Evolutionary conservation across 352 stramenopile genomes (phyloP).

Genomic region (Thraustochytrium sp.): DNA sequence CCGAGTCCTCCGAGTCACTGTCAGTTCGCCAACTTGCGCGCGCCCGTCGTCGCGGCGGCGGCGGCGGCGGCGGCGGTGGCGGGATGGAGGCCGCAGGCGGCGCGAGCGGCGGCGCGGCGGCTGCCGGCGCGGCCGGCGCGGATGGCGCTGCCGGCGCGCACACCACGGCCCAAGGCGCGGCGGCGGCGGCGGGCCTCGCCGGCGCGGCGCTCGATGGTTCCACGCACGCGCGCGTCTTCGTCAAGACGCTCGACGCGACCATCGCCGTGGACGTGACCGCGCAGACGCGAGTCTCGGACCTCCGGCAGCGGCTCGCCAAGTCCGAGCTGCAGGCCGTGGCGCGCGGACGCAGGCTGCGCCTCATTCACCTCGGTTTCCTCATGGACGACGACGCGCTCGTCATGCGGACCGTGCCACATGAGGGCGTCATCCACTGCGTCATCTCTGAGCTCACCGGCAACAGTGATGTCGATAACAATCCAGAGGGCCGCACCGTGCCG

Average conservation of each 20-base stretch:
- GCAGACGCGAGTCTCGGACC: not conserved
- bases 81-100: no score
- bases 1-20: no score
- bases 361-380: slow-evolving; percentile 5
- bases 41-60: no score
- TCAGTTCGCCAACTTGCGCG: no score
- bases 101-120: no score
- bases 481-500: not conserved
- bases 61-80: no score
- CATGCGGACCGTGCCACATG: not conserved
- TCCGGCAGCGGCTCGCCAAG: not conserved
- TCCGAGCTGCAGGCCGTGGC: not conserved
- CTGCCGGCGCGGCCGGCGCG: no score
- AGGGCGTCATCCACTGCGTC: slow-evolving; percentile 19
- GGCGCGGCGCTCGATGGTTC: no score
- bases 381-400: not conserved
- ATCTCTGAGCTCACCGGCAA: not conserved
- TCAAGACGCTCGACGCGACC: slow-evolving; percentile 32
- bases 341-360: not conserved
- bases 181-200: no score
- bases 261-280: not conserved
- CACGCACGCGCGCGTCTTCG: no score
- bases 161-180: no score
- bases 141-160: no score
- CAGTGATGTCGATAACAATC: not conserved